Base-by-base conservation (phyloP, 108 stramenopile genomes). In the Discostella pseudostelligera region DNA sequence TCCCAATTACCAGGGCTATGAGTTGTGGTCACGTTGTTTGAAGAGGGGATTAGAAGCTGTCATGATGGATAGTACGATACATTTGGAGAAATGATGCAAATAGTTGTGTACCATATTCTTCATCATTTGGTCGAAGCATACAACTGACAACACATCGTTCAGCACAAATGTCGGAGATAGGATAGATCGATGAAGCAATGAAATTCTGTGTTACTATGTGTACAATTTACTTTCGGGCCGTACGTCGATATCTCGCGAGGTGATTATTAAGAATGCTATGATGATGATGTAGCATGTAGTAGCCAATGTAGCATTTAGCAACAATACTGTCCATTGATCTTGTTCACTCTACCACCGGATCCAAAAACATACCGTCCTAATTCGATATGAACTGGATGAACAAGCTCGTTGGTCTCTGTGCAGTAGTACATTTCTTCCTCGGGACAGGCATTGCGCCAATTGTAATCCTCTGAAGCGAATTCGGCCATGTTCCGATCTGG, bases 381-480 rank as follows among this genome's bases (percentile, higher is more conserved):
- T 65, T 65, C 51, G 11, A 49, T 19, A 53, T 71, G 85, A 8
- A 76, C 67, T 5, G 81, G 85, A 67, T 86, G 85, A 1, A 81
- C 70, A 0, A 72, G 59, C 46, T 81, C 81, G 20, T 78, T 71
- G 0, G 81, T 56, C 7, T 45, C 35, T 10, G 65, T 59, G 65
- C 62, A 45, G 16, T 65, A 37, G 48, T 81, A 73, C 59, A 64
- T 62, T 21, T 81, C 70, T 14, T 83, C 79, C 8, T 83, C 82
- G 16, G 80, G 81, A 25, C 71, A 56, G 35, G 58, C 66, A 3
- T 42, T 60, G 9, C 69, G 56, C 87, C 87, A 88, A 17, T 88
- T 81, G 45, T 68, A 83, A 10, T 67, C 67, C 69, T 88, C 87
- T 14, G 82, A 69, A 1, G 82, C 76, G 57, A 82, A 88, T 62